Conservation (phyloP, 345 rosid species). For the Mallotus nudiflorus region DNA sequence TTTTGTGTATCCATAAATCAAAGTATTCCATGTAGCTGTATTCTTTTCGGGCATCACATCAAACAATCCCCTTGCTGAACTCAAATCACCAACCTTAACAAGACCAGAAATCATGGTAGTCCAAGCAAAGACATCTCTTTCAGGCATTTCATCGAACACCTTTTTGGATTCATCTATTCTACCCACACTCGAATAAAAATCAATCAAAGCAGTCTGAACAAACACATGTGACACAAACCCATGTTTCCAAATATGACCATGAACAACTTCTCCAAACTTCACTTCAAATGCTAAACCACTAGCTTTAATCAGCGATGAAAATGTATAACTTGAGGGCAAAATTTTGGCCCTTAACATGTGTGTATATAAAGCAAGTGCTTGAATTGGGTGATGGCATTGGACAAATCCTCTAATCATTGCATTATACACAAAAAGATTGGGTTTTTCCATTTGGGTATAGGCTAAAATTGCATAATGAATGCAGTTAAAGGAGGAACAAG, state of each 20-base stretch:
- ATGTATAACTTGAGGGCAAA: constrained; percentile 63
- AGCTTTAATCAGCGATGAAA: constrained; percentile 65
- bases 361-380: constrained; percentile 41
- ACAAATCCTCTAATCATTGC: constrained; percentile 59
- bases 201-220: constrained; percentile 69
- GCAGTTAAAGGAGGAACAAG: constrained; percentile 36
- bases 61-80: constrained; percentile 48
- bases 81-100: constrained; percentile 40
- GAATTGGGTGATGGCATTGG: constrained; percentile 35
- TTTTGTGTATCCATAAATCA: constrained; percentile 73
- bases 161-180: constrained; percentile 41
- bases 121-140: constrained; percentile 62
- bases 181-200: constrained; percentile 50
- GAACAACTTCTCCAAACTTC: constrained; percentile 52
- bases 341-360: constrained; percentile 53
- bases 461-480: constrained; percentile 47
- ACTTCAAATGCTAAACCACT: constrained; percentile 33
- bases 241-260: constrained; percentile 55
- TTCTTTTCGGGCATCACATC: constrained; percentile 58
- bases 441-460: constrained; percentile 45
- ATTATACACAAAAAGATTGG: constrained; percentile 71
- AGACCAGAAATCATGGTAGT: constrained; percentile 54
- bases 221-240: constrained; percentile 59
- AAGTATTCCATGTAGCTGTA: constrained; percentile 58
- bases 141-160: constrained; percentile 76